Evolutionary conservation across 371 early-diverging fungal species (phyloP).

Genomic region (Saksenaea vasiformis): DNA sequence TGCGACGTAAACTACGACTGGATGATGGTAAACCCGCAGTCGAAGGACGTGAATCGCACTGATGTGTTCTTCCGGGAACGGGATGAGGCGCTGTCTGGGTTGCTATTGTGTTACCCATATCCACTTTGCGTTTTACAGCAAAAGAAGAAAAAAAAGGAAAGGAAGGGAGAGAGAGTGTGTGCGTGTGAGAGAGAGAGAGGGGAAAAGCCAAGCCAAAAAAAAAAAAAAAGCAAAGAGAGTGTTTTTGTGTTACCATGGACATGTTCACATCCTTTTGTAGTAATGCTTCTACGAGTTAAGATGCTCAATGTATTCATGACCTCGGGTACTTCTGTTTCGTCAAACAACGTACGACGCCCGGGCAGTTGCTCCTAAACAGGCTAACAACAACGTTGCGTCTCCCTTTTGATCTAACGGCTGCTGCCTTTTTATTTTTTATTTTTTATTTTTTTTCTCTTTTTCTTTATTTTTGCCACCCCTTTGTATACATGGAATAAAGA

Average conservation of each 20-base stretch:
- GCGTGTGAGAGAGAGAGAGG: too few species aligned
- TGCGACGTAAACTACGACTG: conserved; percentile 35
- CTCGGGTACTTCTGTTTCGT: not conserved
- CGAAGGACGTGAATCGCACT: conserved; percentile 34
- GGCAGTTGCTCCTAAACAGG: conserved; percentile 3
- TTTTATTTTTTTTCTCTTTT: not conserved
- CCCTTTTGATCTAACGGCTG: not conserved
- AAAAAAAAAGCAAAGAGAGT: not conserved
- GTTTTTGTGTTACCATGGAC: not conserved
- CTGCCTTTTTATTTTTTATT: not conserved
- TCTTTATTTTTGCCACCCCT: not conserved
- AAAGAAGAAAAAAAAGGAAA: not conserved
- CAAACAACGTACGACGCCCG: conserved; percentile 1
- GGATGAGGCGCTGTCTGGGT: conserved; percentile 25
- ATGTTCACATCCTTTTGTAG: not conserved
- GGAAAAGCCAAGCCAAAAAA: not conserved
- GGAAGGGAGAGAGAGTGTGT: too few species aligned
- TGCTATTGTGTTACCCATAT: conserved; percentile 82
- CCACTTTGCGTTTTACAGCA: not conserved
- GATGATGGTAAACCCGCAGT: conserved; percentile 30
- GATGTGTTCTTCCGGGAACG: conserved; percentile 15
- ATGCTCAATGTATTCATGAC: conserved; percentile 4
- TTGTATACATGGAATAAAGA: not conserved
- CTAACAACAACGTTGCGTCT: not conserved
- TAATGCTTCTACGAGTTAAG: conserved; percentile 1